Base-by-base conservation (phyloP, 495 filamentous ascomycete species). In the Trypethelium eluteriae region DNA sequence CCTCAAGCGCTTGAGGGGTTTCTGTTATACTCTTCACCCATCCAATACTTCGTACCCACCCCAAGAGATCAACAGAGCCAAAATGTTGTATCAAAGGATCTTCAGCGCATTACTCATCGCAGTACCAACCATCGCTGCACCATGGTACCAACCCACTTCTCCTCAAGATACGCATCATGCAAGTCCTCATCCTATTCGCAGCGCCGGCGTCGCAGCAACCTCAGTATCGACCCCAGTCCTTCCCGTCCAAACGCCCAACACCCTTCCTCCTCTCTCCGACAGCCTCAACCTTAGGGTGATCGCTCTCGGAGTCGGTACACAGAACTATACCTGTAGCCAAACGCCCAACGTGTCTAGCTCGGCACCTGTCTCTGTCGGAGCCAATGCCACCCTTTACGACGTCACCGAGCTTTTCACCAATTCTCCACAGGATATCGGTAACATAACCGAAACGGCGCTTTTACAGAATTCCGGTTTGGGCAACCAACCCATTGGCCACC, bases 311-410 rank as follows among this genome's bases (percentile, higher is more conserved):
- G 38, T 72, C 14, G 71, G 71, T 50, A 68, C 61, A 9, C 71
- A 73, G 50, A 73, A 73, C 71, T 73, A 73, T 70, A 73, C 70
- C 65, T 73, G 71, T 62, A 18, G 32, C 50, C 16, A 11, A 50
- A 59, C 66, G 16, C n/a, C 63, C 41, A 46, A 18, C 34, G 11
- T 2, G 3, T 7, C 67, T 46, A 38, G 3, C n/a, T 9, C 39
- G 35, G 25, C 66, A n/a, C 70, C 64, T 16, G 49, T 41, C n/a
- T 56, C 64, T 12, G 35, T 63, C 39, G 71, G 71, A 64, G 71
- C 71, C 44, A 10, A 62, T n/a, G 71, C 71, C 35, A 65, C 39
- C 39, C 70, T 73, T 38, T 72, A 38, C 66, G 66, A 73, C 65
- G 68, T 62, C 38, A 59, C 66, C 34, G 53, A 47, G 18, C 68